Evolutionary conservation across 176 grass and related monocot genomes (phyloP), one percentile per base, ranked within the genome.

Genomic region (Zoysia japonica): DNA sequence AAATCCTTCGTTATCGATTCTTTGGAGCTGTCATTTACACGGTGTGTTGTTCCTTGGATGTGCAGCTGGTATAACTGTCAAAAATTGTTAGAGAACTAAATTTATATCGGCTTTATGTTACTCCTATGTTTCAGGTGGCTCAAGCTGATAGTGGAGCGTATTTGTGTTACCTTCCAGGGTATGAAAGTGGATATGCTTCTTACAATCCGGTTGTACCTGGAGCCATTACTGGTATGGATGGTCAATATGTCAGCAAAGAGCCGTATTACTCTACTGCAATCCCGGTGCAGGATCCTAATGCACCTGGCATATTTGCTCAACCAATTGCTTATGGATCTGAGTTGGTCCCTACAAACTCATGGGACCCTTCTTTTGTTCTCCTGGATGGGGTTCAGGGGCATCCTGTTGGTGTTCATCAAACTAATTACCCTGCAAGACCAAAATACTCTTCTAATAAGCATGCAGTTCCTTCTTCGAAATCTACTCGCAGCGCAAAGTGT

Each of bases 71-170:
- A 50, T 72, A 60, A 17, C 65, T 77, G 72, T 82, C 6, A 85
- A 77, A 8, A 77, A 8, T 84, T 56, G 47, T 45, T 81, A 70
- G 64, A 77, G 17, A n/a, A 35, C 37, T 65, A 36, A 56, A 53
- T 35, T 87, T 79, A 72, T 65, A 51, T 55, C 46, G 80, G 36
- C 40, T 61, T 57, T 77, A 59, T 76, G 55, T 48, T 68, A 71
- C 50, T 28, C 28, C 28, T 28, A 28, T 28, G 8, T 89, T 85
- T 87, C 89, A 97, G 94, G 79, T 85, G 7, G 80, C 88, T 87
- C 94, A 91, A 84, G 80, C 71, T 91, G 94, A 97, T 66, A 90
- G 84, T 88, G 91, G 91, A 17, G 89, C 91, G 47, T 87, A 90
- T 81, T 68, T 88, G 47, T 93, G 92, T 64, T 86, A 89, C 74